Conservation (phyloP, 2,329 filamentous ascomycete genomes). For the Venturia nashicola region DNA sequence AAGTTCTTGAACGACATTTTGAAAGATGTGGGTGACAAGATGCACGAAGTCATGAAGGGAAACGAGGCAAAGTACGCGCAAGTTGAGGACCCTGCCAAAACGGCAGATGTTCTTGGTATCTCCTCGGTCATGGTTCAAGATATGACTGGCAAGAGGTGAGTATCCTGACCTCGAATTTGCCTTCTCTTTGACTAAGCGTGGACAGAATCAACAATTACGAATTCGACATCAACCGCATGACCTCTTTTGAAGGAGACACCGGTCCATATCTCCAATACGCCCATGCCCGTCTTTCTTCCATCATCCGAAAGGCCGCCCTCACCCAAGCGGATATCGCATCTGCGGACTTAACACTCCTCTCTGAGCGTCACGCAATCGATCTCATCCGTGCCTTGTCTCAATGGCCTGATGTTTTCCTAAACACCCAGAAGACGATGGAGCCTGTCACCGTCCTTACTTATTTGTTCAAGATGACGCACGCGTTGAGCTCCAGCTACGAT, state of each 20-base stretch:
- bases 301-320: constrained; percentile 45
- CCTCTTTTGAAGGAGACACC: constrained; percentile 68
- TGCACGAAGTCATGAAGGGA: constrained; percentile 94
- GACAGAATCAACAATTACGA: constrained; percentile 49
- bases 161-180: background rate
- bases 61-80: constrained; percentile 86
- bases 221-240: constrained; percentile 74
- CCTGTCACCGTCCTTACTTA: constrained; percentile 57
- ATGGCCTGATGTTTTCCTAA: constrained; percentile 75
- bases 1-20: constrained; percentile 38
- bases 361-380: constrained; percentile 59
- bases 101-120: constrained; percentile 82
- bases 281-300: constrained; percentile 55
- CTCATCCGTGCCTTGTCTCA: constrained; percentile 66
- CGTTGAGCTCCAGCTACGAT: constrained; percentile 69
- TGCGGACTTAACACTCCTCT: constrained; percentile 56
- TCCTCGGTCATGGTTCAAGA: constrained; percentile 96
- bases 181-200: constrained; percentile 1
- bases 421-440: constrained; percentile 75
- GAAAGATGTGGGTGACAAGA: constrained; percentile 65
- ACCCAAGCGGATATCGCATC: constrained; percentile 42
- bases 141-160: constrained; percentile 84
- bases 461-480: constrained; percentile 78
- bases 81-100: constrained; percentile 68
- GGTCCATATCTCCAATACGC: constrained; percentile 71